phyloP scores from a whole-genome alignment of 257 asterid species.

The Forsythia viridissima region DNA sequence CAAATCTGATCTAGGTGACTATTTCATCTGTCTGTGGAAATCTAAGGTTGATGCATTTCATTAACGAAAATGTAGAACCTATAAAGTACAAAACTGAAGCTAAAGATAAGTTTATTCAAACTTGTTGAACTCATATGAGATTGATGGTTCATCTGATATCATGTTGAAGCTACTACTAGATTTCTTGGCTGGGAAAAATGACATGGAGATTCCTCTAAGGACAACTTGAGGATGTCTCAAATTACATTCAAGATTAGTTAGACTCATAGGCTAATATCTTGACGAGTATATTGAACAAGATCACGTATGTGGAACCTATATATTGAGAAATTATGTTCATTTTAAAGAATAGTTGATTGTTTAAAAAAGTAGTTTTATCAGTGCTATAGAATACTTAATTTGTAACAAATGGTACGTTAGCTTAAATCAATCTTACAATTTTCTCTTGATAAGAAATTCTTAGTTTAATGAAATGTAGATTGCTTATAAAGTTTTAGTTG shows the following conservation, averaged over 20 bases:
- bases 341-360: background rate
- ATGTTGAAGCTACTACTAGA: slow-evolving; percentile 44
- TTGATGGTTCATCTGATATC: slow-evolving; percentile 44
- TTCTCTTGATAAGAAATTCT: no score
- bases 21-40: slow-evolving; percentile 61
- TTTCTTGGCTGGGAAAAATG: slow-evolving; percentile 34
- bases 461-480: no score
- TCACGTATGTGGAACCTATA: background rate
- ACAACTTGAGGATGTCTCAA: slow-evolving; percentile 12
- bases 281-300: background rate
- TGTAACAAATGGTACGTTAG: no score
- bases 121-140: slow-evolving; percentile 34
- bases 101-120: slow-evolving; percentile 32
- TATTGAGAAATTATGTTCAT: no score
- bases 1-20: slow-evolving; percentile 37
- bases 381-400: no score
- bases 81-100: slow-evolving; percentile 29
- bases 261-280: no score
- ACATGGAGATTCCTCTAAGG: slow-evolving; percentile 47
- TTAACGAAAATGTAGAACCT: slow-evolving; percentile 17
- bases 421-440: no score
- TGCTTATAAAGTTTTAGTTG: no score
- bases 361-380: no score
- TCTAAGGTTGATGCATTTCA: slow-evolving; percentile 54
- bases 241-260: no score